phyloP scores from a whole-genome alignment of 805 yeast genomes.

The Saccharomyces jurei region DNA sequence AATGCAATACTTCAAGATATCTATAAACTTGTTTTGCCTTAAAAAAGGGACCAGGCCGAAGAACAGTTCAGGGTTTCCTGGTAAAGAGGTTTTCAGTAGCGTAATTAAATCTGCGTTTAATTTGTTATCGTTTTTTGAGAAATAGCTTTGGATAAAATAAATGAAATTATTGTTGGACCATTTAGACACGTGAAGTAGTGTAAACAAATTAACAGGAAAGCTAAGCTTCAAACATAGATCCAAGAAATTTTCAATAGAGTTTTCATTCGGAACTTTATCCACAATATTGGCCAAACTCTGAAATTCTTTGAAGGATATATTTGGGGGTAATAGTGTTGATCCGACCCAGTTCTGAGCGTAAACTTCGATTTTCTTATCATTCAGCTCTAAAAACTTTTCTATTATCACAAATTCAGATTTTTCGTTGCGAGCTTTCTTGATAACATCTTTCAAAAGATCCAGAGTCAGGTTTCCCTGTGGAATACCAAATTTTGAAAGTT shows the following conservation, averaged over 20 bases:
- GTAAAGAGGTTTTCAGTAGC: slow-evolving; percentile 1
- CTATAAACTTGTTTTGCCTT: not conserved
- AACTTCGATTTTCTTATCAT: slow-evolving; percentile 5
- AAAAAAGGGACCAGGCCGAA: not conserved
- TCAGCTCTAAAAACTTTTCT: slow-evolving; percentile 9
- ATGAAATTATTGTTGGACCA: slow-evolving; percentile 11
- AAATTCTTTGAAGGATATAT: slow-evolving; percentile 10
- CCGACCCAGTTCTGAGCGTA: slow-evolving; percentile 21
- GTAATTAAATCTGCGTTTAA: not conserved
- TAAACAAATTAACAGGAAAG: slow-evolving; percentile 4
- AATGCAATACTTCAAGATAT: not conserved
- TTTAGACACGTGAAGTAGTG: slow-evolving; percentile 3
- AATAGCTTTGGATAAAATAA: slow-evolving; percentile 7
- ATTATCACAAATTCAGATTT: slow-evolving; percentile 11
- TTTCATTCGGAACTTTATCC: slow-evolving; percentile 7
- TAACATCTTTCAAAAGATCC: slow-evolving; percentile 10
- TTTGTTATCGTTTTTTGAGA: not conserved
- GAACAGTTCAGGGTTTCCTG: slow-evolving; percentile 1
- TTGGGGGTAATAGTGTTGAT: slow-evolving; percentile 16
- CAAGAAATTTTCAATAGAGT: slow-evolving; percentile 15
- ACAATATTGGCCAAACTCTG: slow-evolving; percentile 13
- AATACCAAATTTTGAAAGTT: not conserved
- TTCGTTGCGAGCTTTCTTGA: slow-evolving; percentile 4
- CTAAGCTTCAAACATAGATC: slow-evolving; percentile 7
- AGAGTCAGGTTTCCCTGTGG: slow-evolving; percentile 1